phyloP scores from a whole-genome alignment of 257 asterid genomes.

The Apocynum venetum region DNA sequence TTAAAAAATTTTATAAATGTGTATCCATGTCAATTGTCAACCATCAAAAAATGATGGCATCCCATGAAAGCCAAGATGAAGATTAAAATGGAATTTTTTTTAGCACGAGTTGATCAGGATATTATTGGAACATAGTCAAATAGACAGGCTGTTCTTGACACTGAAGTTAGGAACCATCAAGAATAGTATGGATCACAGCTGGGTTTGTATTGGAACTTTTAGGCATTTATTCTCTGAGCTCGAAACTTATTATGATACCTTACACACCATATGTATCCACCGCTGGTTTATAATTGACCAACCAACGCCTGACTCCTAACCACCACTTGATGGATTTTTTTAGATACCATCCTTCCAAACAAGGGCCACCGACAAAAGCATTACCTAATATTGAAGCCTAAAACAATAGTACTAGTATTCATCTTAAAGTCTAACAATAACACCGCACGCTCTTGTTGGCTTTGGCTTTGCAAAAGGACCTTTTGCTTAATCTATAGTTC shows the following conservation, averaged over 20 bases:
- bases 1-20: no score
- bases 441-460: neutral
- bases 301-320: neutral
- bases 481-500: neutral
- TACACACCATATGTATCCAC: slow-evolving; percentile 12
- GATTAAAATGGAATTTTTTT: neutral
- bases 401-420: neutral
- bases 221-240: slow-evolving; percentile 7
- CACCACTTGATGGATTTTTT: slow-evolving; percentile 4
- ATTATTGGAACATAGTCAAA: slow-evolving; percentile 27
- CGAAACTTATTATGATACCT: slow-evolving; percentile 11
- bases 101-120: neutral
- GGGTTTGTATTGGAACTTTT: slow-evolving; percentile 32
- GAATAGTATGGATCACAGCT: slow-evolving; percentile 24
- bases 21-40: neutral
- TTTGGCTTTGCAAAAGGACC: neutral
- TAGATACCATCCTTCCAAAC: slow-evolving; percentile 11
- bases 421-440: neutral
- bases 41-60: neutral
- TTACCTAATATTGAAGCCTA: neutral
- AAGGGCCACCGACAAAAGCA: slow-evolving; percentile 22
- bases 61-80: neutral
- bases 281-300: slow-evolving; percentile 1
- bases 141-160: slow-evolving; percentile 44
- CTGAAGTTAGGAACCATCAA: slow-evolving; percentile 27